Conservation (phyloP, 176 grass and related monocot species). For the Aechmea fasciata region DNA sequence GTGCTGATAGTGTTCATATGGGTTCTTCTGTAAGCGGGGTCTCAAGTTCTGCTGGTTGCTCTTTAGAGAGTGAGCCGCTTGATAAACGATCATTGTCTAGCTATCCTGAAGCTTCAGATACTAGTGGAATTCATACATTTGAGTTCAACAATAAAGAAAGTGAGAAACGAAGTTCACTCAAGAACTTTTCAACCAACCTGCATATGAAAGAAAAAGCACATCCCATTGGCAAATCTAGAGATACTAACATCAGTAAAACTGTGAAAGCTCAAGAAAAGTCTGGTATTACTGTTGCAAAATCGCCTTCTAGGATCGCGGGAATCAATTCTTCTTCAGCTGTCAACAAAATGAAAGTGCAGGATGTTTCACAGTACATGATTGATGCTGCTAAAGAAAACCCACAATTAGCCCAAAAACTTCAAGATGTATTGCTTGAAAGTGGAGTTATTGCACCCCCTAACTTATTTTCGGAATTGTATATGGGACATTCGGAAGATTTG, state of each 20-base stretch:
- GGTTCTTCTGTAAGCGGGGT: slow-evolving; percentile 35
- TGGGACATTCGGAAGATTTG: slow-evolving; percentile 49
- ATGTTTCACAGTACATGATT: slow-evolving; percentile 99
- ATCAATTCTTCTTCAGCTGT: slow-evolving; percentile 40
- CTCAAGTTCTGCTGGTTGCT: slow-evolving; percentile 38
- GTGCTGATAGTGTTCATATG: slow-evolving; percentile 25
- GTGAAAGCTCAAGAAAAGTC: slow-evolving; percentile 14
- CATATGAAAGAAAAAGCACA: not conserved
- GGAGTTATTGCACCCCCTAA: slow-evolving; percentile 86
- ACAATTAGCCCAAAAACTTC: slow-evolving; percentile 80
- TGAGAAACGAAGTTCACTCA: slow-evolving; percentile 7
- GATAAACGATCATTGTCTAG: not conserved
- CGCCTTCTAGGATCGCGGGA: slow-evolving; percentile 25
- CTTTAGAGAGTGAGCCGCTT: slow-evolving; percentile 12
- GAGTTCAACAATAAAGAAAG: slow-evolving; percentile 42
- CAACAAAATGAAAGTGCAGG: slow-evolving; percentile 85
- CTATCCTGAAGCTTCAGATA: slow-evolving; percentile 24
- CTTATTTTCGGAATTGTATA: slow-evolving; percentile 82
- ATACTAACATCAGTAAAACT: not conserved
- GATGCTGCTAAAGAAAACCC: slow-evolving; percentile 98
- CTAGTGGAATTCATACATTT: slow-evolving; percentile 26
- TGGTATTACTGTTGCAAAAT: slow-evolving; percentile 6
- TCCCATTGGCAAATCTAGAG: slow-evolving; percentile 1
- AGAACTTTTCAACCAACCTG: not conserved
- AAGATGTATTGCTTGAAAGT: slow-evolving; percentile 91